phyloP scores from a whole-genome alignment of 148 eudicot genomes.

The Cornus florida region DNA sequence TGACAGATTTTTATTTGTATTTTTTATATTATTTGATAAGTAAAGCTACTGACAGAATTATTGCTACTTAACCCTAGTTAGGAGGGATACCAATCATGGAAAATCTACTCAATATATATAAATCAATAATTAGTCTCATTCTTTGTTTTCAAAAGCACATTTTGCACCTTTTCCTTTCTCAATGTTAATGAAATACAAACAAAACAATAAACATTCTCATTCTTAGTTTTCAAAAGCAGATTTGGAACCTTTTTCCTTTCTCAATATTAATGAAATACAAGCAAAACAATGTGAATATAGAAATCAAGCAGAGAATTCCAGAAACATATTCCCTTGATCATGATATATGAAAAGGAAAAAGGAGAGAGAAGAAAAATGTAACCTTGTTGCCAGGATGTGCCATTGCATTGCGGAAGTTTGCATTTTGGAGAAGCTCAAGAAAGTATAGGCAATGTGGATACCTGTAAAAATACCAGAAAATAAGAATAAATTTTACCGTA shows the following conservation, averaged over 20 bases:
- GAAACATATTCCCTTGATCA: background rate
- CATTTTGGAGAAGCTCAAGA: constrained; percentile 90
- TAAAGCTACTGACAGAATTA: background rate
- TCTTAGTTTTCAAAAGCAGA: background rate
- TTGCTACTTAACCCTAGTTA: background rate
- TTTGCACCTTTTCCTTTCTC: background rate
- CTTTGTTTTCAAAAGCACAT: background rate
- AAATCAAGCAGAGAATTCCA: background rate
- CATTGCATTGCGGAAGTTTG: constrained; percentile 83
- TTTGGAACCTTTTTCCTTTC: background rate
- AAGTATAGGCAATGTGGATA: constrained; percentile 93
- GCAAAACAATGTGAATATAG: background rate
- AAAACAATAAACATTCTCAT: background rate
- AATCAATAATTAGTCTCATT: too few species aligned
- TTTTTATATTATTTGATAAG: too few species aligned
- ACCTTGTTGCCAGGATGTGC: constrained; percentile 99
- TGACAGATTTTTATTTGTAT: background rate
- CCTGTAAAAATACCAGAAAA: constrained; percentile 40
- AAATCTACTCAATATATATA: background rate
- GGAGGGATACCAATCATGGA: background rate
- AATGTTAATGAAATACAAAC: background rate
- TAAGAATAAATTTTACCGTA: background rate
- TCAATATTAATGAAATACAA: background rate
- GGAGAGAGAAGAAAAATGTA: constrained; percentile 11
- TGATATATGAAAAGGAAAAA: background rate